phyloP scores from a whole-genome alignment of 495 filamentous ascomycete species.

The Lasiosphaeriaceae sp. region DNA sequence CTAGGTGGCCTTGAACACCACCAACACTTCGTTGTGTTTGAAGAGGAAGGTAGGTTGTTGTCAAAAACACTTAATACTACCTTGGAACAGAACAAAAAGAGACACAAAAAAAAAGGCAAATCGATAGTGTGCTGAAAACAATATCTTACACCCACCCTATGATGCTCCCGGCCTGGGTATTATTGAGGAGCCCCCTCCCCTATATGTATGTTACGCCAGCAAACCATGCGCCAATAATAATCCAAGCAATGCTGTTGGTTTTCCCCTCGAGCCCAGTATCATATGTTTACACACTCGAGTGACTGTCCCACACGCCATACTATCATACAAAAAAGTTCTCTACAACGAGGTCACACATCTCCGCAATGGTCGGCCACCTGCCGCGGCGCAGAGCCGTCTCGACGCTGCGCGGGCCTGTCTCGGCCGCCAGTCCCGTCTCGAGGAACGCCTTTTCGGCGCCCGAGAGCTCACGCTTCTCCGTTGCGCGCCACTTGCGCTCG shows the following conservation, averaged over 20 bases:
- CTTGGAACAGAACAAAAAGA: too few relatives aligned
- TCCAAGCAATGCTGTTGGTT: neutral
- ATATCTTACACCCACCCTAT: too few relatives aligned
- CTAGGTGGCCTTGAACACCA: too few relatives aligned
- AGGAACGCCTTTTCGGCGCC: constrained; percentile 46
- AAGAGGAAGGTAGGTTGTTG: too few relatives aligned
- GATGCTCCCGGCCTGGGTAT: too few relatives aligned
- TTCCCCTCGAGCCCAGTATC: neutral
- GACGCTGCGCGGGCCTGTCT: constrained; percentile 21
- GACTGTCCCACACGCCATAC: neutral
- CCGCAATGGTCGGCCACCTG: constrained; percentile 37
- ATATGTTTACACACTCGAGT: neutral
- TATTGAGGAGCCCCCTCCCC: too few relatives aligned
- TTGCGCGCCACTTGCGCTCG: constrained; percentile 74
- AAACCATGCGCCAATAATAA: too few relatives aligned
- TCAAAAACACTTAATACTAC: too few relatives aligned
- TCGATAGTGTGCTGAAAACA: too few relatives aligned
- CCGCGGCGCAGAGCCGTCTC: constrained; percentile 22
- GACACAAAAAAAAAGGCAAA: too few relatives aligned
- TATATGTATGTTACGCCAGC: too few relatives aligned
- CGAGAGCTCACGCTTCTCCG: constrained; percentile 52
- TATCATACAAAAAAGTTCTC: constrained; percentile 37
- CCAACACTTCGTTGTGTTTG: too few relatives aligned
- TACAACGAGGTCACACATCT: constrained; percentile 43
- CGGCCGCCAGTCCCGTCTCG: constrained; percentile 35